Base-by-base conservation (phyloP, 1,284 basidiomycete species). In the Abortiporus biennis region DNA sequence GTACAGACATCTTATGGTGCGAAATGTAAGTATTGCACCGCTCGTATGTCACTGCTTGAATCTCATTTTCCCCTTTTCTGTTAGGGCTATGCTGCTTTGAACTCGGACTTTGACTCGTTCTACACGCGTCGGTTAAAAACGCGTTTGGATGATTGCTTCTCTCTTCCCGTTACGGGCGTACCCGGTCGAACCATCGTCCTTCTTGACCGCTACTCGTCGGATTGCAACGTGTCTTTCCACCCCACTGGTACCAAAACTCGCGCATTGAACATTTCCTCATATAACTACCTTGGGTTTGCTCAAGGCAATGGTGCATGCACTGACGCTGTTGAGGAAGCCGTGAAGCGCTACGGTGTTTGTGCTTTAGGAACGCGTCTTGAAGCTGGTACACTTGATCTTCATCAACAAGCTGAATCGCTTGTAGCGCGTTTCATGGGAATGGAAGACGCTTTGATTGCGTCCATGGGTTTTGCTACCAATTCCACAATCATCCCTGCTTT, bases 241-340 rank as follows among this genome's bases (percentile, higher is more conserved):
- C 71, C 86, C 51, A 87, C 89, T 1, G 95, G 93, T 48, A 77
- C 72, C 0, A 78, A 77, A 31, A 94, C 92, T 1, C 89, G 93
- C 44, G 88, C 85, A 0, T 82, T 99, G 55, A 99, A 99, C 65
- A 85, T 98, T 53, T 95, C 92, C 6, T 97, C 93, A 4, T 99
- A 99, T 74, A 99, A 99, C 69, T 99, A 99, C 61, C 90, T 99
- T 54, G 95, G 96, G 4, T 99, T 99, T 58, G 95, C 95, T 1
- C 92, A 97, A 62, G 90, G 87, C 20, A 78, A 81, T 12, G 95
- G 96, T 21, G 89, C 88, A 8, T 97, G 93, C 57, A 89, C 95
- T 2, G 94, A 98, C 57, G 89, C 88, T 1, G 93, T 93, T 13
- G 91, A 94, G 57, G 84, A 87, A 51, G 67, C 72, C 9, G 78